Base-by-base conservation (phyloP, 768 basidiomycete species). In the Suillus subaureus region DNA sequence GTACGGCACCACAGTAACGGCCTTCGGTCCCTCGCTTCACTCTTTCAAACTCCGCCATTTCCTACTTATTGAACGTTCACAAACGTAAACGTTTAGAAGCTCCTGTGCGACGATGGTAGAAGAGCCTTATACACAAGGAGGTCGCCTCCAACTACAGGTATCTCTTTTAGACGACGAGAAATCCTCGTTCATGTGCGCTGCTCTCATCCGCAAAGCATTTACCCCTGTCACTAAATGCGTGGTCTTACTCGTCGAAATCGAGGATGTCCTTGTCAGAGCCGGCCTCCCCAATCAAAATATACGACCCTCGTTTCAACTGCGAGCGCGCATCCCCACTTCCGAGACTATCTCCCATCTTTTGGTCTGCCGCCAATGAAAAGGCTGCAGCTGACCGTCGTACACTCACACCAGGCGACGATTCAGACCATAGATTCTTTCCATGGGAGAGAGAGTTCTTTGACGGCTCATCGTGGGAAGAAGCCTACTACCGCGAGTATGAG, bases 151-250 rank as follows among this genome's bases (percentile, higher is more conserved):
- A 13, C 47, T 13, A 9, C n/a, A 47, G n/a, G 11, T 23, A 47
- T 13, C 47, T 12, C 21, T 23, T 1, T 23, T 23, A 0, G 13
- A 26, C 13, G 47, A 49, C 23, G 12, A 49, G 4, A 49, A 23
- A 49, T 13, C 12, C 13, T 49, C 23, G 13, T 49, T 49, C 47
- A 26, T 7, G 12, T 49, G 12, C 13, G 5, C 47, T 13, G 23
- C 47, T 26, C 23, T 49, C 47, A 49, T 49, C 23, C 47, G 12
- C 47, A 47, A 47, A 12, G 47, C 42, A 11, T 47, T 12, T 5
- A 43, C 49, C n/a, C 63, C 63, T n/a, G 47, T 64, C 54, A 64
- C 63, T 4, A 55, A 57, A 57, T 37, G 26, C 23, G 12, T 12
- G 31, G 40, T 64, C n/a, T 64, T 55, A 52, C 62, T 63, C 39